Conservation (phyloP, 192 early-diverging fungal genomes). For the Phlyctochytrium bullatum region DNA sequence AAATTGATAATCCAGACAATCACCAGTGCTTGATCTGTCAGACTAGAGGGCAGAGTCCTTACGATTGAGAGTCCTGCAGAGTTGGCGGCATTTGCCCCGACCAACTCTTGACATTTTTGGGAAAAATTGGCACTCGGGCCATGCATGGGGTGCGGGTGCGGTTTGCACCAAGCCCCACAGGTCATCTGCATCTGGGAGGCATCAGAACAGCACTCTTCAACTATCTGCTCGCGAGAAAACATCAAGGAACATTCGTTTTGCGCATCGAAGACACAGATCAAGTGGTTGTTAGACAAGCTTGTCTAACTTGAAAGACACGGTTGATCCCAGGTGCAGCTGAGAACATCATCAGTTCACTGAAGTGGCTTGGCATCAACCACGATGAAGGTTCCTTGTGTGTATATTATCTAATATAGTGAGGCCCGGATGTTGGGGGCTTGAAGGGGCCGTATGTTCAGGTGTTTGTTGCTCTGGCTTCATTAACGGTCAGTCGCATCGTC, state of each 20-base stretch:
- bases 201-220: conserved; percentile 92
- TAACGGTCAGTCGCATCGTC: conserved; percentile 67
- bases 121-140: no score
- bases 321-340: conserved; percentile 73
- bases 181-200: conserved; percentile 88
- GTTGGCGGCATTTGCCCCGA: no score
- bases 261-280: conserved; percentile 94
- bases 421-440: conserved; percentile 56
- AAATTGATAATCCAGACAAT: conserved; percentile 43
- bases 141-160: conserved; percentile 60
- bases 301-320: conserved; percentile 49
- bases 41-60: no score
- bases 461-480: background rate
- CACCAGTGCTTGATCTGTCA: conserved; percentile 35
- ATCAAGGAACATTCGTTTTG: conserved; percentile 74
- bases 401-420: conserved; percentile 21
- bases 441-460: conserved; percentile 70
- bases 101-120: no score
- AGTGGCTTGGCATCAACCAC: conserved; percentile 72
- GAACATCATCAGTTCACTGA: conserved; percentile 59
- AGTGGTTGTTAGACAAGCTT: conserved; percentile 27
- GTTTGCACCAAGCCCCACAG: conserved; percentile 94
- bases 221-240: conserved; percentile 75
- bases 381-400: conserved; percentile 60
- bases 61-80: no score